Conservation (phyloP, 1,284 basidiomycete genomes). For the Macrocybe sp. region DNA sequence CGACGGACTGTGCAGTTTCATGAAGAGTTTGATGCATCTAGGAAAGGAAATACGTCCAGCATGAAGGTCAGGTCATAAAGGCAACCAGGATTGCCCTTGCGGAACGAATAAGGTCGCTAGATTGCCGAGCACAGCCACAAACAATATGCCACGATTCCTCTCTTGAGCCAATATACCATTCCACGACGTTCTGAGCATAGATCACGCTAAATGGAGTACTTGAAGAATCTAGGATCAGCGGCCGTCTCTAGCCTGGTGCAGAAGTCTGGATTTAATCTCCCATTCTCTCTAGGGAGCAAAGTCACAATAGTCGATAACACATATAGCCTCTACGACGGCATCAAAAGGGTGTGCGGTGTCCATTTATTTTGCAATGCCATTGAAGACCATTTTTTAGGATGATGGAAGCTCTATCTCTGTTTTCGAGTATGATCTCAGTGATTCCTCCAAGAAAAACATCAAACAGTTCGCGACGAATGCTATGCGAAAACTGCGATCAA, state of each 20-base stretch:
- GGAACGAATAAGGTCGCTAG: too few species aligned
- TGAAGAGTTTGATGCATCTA: too few species aligned
- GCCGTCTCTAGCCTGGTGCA: conserved; percentile 84
- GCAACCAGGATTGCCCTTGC: too few species aligned
- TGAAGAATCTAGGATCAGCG: conserved; percentile 80
- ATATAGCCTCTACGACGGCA: conserved; percentile 86
- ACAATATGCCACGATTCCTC: too few species aligned
- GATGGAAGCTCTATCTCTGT: conserved; percentile 82
- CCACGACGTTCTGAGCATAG: background rate
- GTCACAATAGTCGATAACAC: conserved; percentile 71
- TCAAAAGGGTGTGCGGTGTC: conserved; percentile 64
- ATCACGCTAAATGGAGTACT: conserved; percentile 65
- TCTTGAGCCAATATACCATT: background rate
- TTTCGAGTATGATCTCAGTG: conserved; percentile 83
- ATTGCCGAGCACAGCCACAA: too few species aligned
- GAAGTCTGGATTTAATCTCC: conserved; percentile 86
- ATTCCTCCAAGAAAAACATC: conserved; percentile 50
- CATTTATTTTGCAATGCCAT: conserved; percentile 4
- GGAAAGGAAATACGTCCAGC: too few species aligned
- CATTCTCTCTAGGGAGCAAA: conserved; percentile 82
- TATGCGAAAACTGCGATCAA: conserved; percentile 85
- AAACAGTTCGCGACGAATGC: conserved; percentile 88
- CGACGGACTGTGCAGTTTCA: too few species aligned
- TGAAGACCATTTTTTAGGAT: conserved; percentile 52
- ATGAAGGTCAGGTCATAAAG: too few species aligned